phyloP scores from a whole-genome alignment of 495 filamentous ascomycete species.

The Cenococcum geophilum region DNA sequence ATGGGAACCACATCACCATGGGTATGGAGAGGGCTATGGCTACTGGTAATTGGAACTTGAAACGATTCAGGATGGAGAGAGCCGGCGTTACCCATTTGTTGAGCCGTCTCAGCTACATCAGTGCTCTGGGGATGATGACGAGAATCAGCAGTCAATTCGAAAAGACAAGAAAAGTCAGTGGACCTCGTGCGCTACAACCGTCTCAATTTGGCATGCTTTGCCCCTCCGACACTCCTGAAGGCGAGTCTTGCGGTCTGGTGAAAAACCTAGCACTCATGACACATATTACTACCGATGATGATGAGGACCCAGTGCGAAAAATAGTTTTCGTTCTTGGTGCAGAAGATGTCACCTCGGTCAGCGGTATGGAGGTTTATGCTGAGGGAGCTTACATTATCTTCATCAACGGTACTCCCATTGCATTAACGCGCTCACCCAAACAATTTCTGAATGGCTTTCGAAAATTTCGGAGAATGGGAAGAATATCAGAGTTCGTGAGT shows the following conservation, averaged over 20 bases:
- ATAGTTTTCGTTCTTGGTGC: slow-evolving; percentile 72
- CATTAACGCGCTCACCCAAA: slow-evolving; percentile 74
- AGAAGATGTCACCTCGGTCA: slow-evolving; percentile 62
- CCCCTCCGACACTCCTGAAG: slow-evolving; percentile 94
- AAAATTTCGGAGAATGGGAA: slow-evolving; percentile 73
- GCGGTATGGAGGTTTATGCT: slow-evolving; percentile 60
- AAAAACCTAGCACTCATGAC: slow-evolving; percentile 99
- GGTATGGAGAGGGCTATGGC: slow-evolving; percentile 92
- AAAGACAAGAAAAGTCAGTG: slow-evolving; percentile 92
- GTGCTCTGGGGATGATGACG: slow-evolving; percentile 99
- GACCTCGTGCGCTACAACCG: slow-evolving; percentile 89
- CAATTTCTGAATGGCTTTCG: slow-evolving; percentile 78
- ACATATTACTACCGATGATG: slow-evolving; percentile 93
- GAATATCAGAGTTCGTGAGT: slow-evolving; percentile 88
- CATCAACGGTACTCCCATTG: slow-evolving; percentile 89
- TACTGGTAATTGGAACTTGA: slow-evolving; percentile 94
- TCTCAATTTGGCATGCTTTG: slow-evolving; percentile 98
- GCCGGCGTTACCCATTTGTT: slow-evolving; percentile 96
- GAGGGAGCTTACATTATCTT: slow-evolving; percentile 84
- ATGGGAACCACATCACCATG: slow-evolving; percentile 73
- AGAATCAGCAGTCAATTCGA: slow-evolving; percentile 97
- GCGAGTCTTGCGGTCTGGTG: slow-evolving; percentile 93
- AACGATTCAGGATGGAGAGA: slow-evolving; percentile 96
- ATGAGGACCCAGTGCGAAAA: slow-evolving; percentile 78
- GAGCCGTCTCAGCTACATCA: slow-evolving; percentile 92